Evolutionary conservation across 2,329 filamentous ascomycete species (phyloP).

Genomic region (Aspergillus costaricaensis): DNA sequence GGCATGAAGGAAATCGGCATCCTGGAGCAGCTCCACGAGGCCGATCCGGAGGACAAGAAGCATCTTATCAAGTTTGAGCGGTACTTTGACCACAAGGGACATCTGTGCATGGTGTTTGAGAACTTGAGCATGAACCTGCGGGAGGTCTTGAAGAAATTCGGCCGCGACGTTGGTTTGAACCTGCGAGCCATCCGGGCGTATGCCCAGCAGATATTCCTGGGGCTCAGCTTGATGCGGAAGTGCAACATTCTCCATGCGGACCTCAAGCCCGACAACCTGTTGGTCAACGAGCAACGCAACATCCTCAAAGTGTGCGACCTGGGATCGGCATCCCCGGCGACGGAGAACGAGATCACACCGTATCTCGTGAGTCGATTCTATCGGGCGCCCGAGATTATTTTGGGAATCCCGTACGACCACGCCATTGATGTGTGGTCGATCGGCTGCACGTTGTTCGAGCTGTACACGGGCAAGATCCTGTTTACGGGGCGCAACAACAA

Average conservation of each 20-base stretch:
- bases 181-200: constrained; percentile 83
- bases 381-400: constrained; percentile 91
- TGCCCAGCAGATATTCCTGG: constrained; percentile 91
- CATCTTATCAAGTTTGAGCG: constrained; percentile 87
- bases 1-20: constrained; percentile 95
- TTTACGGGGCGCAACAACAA: constrained; percentile 97
- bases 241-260: constrained; percentile 95
- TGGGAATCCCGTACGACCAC: constrained; percentile 95
- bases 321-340: constrained; percentile 89
- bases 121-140: constrained; percentile 89
- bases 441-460: constrained; percentile 92
- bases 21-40: constrained; percentile 78
- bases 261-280: constrained; percentile 95
- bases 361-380: constrained; percentile 98
- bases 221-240: constrained; percentile 81
- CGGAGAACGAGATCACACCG: constrained; percentile 88
- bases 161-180: constrained; percentile 90
- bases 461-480: constrained; percentile 96
- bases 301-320: constrained; percentile 93
- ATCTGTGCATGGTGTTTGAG: constrained; percentile 96
- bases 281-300: constrained; percentile 82
- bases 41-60: constrained; percentile 85
- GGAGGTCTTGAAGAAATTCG: constrained; percentile 93
- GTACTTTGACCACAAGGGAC: constrained; percentile 89
- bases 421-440: constrained; percentile 97